Conservation (phyloP, 192 early-diverging fungal species). For the Entomortierella parvispora region DNA sequence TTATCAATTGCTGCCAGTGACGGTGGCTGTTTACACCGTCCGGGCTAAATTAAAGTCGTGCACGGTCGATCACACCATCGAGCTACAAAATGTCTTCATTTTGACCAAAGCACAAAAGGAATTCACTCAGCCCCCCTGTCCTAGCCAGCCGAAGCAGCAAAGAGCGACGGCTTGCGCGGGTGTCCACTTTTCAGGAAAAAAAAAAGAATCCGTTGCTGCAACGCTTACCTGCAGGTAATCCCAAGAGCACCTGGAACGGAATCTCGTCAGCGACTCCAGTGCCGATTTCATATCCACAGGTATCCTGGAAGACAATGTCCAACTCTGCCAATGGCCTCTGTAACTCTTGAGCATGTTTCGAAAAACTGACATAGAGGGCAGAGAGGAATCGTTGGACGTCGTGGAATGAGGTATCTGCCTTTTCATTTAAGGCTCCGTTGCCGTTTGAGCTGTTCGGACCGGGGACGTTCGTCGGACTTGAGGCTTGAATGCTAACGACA, state of each 20-base stretch:
- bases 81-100: not conserved
- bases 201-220: not conserved
- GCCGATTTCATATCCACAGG: slow-evolving; percentile 69
- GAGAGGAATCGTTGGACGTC: slow-evolving; percentile 31
- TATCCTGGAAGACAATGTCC: slow-evolving; percentile 66
- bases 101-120: not conserved
- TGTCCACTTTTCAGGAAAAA: too few species aligned
- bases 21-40: too few species aligned
- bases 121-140: too few species aligned
- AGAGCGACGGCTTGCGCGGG: too few species aligned
- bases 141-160: too few species aligned
- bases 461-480: not conserved
- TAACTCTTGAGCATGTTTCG: slow-evolving; percentile 53
- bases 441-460: not conserved
- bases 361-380: slow-evolving; percentile 61
- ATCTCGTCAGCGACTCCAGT: slow-evolving; percentile 29
- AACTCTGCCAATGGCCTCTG: slow-evolving; percentile 59
- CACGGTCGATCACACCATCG: not conserved
- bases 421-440: not conserved
- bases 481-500: slow-evolving; percentile 13
- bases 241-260: slow-evolving; percentile 54
- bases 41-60: too few species aligned
- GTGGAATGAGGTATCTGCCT: slow-evolving; percentile 22
- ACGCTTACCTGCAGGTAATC: slow-evolving; percentile 50
- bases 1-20: not conserved